A percentile compares a stretch with the other conserved stretches of the same genome.
Conservation (phyloP, 1,139 yeast genomes). For the Yamadazyma buinensis region DNA sequence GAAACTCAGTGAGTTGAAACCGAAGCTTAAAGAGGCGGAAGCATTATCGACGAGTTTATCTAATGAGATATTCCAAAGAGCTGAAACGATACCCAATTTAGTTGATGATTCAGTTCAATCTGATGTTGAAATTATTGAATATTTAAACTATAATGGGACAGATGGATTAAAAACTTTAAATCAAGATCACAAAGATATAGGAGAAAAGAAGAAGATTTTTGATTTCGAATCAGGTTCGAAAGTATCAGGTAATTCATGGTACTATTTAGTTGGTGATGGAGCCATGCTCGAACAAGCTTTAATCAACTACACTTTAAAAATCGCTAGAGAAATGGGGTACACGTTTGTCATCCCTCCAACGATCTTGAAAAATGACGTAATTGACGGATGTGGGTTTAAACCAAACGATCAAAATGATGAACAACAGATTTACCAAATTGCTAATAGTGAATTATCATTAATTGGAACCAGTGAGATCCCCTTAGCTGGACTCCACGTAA, state of each 20-base stretch:
- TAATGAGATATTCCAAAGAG: slow-evolving; percentile 27
- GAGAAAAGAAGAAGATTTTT: slow-evolving; percentile 55
- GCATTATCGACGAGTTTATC: slow-evolving; percentile 22
- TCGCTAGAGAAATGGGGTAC: slow-evolving; percentile 69
- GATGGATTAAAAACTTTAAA: slow-evolving; percentile 20
- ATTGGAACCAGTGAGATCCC: slow-evolving; percentile 98
- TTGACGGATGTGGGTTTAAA: slow-evolving; percentile 89
- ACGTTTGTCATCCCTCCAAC: slow-evolving; percentile 78
- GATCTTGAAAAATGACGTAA: slow-evolving; percentile 71
- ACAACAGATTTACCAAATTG: slow-evolving; percentile 72
- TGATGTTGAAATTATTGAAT: slow-evolving; percentile 39
- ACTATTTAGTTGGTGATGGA: slow-evolving; percentile 80
- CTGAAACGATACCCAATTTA: slow-evolving; percentile 67
- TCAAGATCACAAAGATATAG: slow-evolving; percentile 66
- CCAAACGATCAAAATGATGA: slow-evolving; percentile 90
- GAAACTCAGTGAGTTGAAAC: slow-evolving; percentile 34
- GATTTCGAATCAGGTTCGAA: slow-evolving; percentile 71
- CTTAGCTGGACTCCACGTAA: slow-evolving; percentile 65
- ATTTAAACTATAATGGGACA: slow-evolving; percentile 39
- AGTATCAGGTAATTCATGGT: slow-evolving; percentile 86
- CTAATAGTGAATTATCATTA: slow-evolving; percentile 54
- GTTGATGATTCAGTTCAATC: slow-evolving; percentile 50
- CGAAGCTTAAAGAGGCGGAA: slow-evolving; percentile 32
- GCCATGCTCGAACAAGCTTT: slow-evolving; percentile 89
- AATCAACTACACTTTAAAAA: slow-evolving; percentile 67